A percentile compares a stretch with the other conserved stretches of the same genome.
Evolutionary conservation across 805 yeast species (phyloP).

Genomic region (Yarrowia sp.): DNA sequence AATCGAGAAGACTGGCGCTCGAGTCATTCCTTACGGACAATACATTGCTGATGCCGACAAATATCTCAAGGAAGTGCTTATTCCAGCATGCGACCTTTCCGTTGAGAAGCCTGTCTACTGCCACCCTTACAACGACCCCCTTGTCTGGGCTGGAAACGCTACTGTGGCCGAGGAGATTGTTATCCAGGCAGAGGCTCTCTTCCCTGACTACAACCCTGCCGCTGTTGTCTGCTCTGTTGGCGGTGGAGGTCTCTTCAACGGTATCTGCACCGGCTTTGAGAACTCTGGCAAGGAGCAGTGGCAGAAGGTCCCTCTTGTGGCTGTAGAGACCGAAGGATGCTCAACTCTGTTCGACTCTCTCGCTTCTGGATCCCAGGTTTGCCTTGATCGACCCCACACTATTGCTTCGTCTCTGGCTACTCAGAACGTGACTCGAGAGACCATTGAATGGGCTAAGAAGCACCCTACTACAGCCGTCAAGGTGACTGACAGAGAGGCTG

Average conservation of each 20-base stretch:
- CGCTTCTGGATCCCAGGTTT: slow-evolving; percentile 54
- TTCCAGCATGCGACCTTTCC: slow-evolving; percentile 56
- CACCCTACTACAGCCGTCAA: slow-evolving; percentile 55
- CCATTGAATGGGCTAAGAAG: slow-evolving; percentile 56
- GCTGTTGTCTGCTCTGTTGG: slow-evolving; percentile 94
- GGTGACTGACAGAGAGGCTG: slow-evolving; percentile 63
- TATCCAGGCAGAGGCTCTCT: slow-evolving; percentile 58
- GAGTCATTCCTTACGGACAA: slow-evolving; percentile 69
- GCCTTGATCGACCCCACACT: slow-evolving; percentile 55
- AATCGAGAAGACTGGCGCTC: slow-evolving; percentile 60
- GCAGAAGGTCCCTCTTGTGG: slow-evolving; percentile 54
- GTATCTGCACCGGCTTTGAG: slow-evolving; percentile 83
- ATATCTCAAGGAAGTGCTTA: slow-evolving; percentile 78
- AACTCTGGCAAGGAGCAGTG: slow-evolving; percentile 52
- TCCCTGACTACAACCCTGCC: slow-evolving; percentile 58
- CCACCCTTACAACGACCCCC: slow-evolving; percentile 94
- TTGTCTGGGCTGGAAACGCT: slow-evolving; percentile 94
- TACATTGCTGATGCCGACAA: slow-evolving; percentile 80
- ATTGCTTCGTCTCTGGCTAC: slow-evolving; percentile 73
- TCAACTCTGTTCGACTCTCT: slow-evolving; percentile 64
- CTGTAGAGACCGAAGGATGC: slow-evolving; percentile 67
- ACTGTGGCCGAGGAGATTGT: slow-evolving; percentile 88
- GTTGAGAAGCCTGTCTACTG: slow-evolving; percentile 74
- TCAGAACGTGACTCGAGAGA: slow-evolving; percentile 59
- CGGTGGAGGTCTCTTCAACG: slow-evolving; percentile 94